Evolutionary conservation across 2,329 filamentous ascomycete genomes (phyloP).

Genomic region (Epichloe amarillans): DNA sequence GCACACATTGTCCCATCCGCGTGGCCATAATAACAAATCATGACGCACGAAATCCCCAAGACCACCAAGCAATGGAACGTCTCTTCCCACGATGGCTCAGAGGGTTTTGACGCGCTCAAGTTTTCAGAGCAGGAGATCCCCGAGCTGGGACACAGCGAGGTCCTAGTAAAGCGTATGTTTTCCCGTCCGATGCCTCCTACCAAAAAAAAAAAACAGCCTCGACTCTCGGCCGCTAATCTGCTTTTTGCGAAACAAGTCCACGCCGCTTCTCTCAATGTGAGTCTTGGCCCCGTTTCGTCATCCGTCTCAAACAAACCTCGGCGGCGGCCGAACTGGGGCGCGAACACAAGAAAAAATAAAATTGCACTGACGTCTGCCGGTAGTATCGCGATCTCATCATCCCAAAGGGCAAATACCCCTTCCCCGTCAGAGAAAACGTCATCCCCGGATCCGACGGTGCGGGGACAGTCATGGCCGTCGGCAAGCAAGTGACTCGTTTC

Average conservation of each 20-base stretch:
- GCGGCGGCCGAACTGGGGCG: neutral
- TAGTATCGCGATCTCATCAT: slow-evolving; percentile 36
- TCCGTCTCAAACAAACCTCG: neutral
- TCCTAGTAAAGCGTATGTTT: slow-evolving; percentile 46
- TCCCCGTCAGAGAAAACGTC: slow-evolving; percentile 24
- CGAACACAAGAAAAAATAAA: neutral
- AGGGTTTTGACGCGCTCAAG: slow-evolving; percentile 46
- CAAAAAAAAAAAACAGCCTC: too few species aligned
- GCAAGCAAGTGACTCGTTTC: slow-evolving; percentile 33
- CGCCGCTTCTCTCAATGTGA: slow-evolving; percentile 36
- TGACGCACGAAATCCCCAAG: slow-evolving; percentile 16
- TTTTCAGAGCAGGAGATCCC: slow-evolving; percentile 44
- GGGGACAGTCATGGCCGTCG: slow-evolving; percentile 38
- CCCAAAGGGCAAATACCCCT: slow-evolving; percentile 24
- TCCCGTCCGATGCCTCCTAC: neutral
- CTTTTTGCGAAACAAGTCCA: slow-evolving; percentile 21
- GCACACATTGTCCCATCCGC: neutral
- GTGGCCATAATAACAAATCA: slow-evolving; percentile 1
- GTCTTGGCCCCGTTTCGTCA: neutral
- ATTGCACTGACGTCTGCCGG: neutral
- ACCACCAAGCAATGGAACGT: slow-evolving; percentile 46
- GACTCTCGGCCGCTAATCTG: neutral
- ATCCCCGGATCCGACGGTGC: slow-evolving; percentile 40
- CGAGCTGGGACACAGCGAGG: slow-evolving; percentile 53
- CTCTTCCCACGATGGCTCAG: slow-evolving; percentile 20